phyloP scores from a whole-genome alignment of 805 yeast species.

The Clavispora vitiphila region DNA sequence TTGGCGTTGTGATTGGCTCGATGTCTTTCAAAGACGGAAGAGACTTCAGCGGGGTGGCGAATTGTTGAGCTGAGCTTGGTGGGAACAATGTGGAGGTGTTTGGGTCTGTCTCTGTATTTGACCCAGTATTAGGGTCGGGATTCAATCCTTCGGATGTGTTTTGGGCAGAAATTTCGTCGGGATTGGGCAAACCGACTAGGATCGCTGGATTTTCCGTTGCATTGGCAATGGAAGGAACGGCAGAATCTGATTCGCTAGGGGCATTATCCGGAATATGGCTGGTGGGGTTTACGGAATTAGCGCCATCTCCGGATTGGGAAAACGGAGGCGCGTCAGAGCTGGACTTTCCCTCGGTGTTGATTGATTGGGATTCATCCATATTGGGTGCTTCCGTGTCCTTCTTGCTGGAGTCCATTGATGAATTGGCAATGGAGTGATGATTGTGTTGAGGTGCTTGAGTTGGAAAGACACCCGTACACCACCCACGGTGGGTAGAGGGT shows the following conservation, averaged over 20 bases:
- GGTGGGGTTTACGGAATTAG: neutral
- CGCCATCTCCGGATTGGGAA: neutral
- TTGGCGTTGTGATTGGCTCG: conserved; percentile 37
- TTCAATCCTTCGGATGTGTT: neutral
- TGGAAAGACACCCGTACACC: neutral
- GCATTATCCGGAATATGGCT: neutral
- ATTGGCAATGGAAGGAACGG: too few relatives aligned
- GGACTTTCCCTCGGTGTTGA: neutral
- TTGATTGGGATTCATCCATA: neutral
- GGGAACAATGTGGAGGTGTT: conserved; percentile 8
- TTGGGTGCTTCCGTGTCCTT: neutral
- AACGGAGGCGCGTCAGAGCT: neutral
- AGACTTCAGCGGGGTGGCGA: conserved; percentile 38
- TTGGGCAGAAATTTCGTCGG: neutral
- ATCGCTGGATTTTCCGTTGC: neutral
- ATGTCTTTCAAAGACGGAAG: conserved; percentile 41
- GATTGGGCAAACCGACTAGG: neutral
- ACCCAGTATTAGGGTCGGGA: neutral
- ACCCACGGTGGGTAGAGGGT: too few relatives aligned
- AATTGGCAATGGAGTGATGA: neutral
- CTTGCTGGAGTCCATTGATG: neutral
- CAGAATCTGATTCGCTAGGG: neutral
- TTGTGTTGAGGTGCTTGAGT: neutral
- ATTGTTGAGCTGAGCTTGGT: conserved; percentile 8
- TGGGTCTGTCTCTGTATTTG: conserved; percentile 4